Evolutionary conservation across 1,139 yeast species (phyloP).

Genomic region (Torulaspora globosa): DNA sequence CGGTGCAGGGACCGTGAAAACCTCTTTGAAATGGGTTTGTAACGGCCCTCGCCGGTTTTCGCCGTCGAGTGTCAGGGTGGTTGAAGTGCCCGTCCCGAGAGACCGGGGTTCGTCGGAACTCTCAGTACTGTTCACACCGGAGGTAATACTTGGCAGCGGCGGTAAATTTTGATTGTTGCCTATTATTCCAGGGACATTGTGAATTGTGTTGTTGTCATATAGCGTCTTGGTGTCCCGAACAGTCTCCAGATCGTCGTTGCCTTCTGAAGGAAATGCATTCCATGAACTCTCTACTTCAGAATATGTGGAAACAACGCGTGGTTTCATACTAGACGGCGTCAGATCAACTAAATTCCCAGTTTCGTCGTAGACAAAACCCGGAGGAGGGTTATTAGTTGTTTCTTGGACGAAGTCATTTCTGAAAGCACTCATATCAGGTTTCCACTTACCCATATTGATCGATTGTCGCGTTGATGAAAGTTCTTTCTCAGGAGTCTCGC

Average conservation of each 20-base stretch:
- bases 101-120: constrained; percentile 16
- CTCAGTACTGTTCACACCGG: constrained; percentile 8
- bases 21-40: constrained; percentile 20
- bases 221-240: constrained; percentile 36
- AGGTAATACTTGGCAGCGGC: constrained; percentile 30
- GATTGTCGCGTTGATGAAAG: constrained; percentile 18
- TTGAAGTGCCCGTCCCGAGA: constrained; percentile 9
- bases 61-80: constrained; percentile 13
- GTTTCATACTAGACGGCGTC: constrained; percentile 32
- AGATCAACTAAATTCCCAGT: constrained; percentile 31
- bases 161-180: constrained; percentile 30
- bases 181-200: constrained; percentile 36
- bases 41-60: constrained; percentile 15
- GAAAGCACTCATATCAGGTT: constrained; percentile 33
- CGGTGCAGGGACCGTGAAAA: constrained; percentile 20
- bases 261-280: constrained; percentile 36
- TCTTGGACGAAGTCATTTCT: constrained; percentile 34
- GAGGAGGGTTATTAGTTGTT: constrained; percentile 30
- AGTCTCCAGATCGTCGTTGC: constrained; percentile 32
- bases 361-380: constrained; percentile 33
- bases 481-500: background rate
- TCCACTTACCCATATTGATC: constrained; percentile 29
- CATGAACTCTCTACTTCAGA: constrained; percentile 36
- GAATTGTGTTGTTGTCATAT: constrained; percentile 36
- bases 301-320: constrained; percentile 30